Evolutionary conservation across 306 rosid species (phyloP), one percentile per base, ranked within the genome.

Genomic region (Coriaria nepalensis): DNA sequence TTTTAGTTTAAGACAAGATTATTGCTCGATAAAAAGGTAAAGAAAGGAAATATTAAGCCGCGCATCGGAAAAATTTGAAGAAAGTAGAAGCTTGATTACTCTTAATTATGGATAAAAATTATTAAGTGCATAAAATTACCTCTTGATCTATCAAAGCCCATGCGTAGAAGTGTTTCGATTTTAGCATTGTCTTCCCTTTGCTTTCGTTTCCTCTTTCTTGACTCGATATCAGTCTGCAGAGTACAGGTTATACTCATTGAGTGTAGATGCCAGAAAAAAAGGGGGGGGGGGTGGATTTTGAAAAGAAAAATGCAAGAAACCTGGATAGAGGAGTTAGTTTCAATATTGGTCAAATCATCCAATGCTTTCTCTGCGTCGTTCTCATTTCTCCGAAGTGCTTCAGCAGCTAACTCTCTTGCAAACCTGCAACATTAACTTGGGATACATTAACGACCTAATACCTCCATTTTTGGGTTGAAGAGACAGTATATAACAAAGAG

Each of bases 361-460:
- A 88, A 62, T 14, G 96, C 93, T 66, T 62, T 64, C 47, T 88
- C 78, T 55, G 66, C 52, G 50, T 83, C 86, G 47, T 83, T 88
- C 76, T 84, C 97, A 59, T 81, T 84, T 75, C 70, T 79, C 60
- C 86, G 69, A 57, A 84, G 90, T 45, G 96, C 86, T 72, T 88
- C 97, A 33, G 97, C 93, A 8, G 86, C 93, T 40, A 84, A 92
- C 37, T 76, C 83, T 74, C 67, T 88, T 47, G 68, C 83, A 64
- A 74, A 83, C 58, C 97, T 88, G 66, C 40, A 67, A 56, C 42
- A 49, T 1, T 20, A 20, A 20, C 29, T 20, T 3, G 29, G 29
- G 1, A 20, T 20, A 20, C 29, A 20, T 20, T 20, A 20, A 1
- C 29, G 29, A 20, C 29, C 29, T 20, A 20, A 20, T 20, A 20